A percentile compares a stretch with the other conserved stretches of the same genome.
phyloP scores from a whole-genome alignment of 768 basidiomycete species.

The Rickenella mellea region DNA sequence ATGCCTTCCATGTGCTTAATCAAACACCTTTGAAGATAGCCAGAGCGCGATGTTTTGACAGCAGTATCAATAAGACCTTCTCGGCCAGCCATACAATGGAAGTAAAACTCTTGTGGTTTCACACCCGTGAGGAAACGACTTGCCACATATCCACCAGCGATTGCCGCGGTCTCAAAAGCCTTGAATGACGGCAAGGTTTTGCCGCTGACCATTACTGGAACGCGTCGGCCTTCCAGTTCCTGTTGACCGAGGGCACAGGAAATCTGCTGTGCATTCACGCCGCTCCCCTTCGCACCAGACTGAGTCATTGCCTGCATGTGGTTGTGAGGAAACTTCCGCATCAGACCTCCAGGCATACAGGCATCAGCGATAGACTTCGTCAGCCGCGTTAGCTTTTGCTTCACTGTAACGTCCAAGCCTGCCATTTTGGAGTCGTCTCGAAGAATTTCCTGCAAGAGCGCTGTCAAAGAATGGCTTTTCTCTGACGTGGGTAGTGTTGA shows the following conservation, averaged over 20 bases:
- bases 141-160: conserved; percentile 95
- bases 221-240: conserved; percentile 95
- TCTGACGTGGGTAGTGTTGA: conserved; percentile 39
- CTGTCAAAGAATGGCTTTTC: conserved; percentile 44
- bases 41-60: conserved; percentile 97
- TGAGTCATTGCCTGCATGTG: conserved; percentile 99
- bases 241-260: conserved; percentile 98
- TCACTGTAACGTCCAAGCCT: conserved; percentile 87
- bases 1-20: conserved; percentile 98
- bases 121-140: conserved; percentile 98
- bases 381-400: conserved; percentile 75
- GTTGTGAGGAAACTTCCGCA: conserved; percentile 94
- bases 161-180: conserved; percentile 94
- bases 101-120: conserved; percentile 98
- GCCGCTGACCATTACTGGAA: conserved; percentile 97
- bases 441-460: conserved; percentile 81
- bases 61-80: conserved; percentile 99
- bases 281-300: conserved; percentile 96
- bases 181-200: conserved; percentile 97
- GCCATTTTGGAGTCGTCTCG: conserved; percentile 97
- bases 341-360: conserved; percentile 76
- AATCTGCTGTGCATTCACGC: conserved; percentile 95
- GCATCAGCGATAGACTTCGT: conserved; percentile 86
- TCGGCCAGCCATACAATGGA: conserved; percentile 99
- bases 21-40: conserved; percentile 94